phyloP scores from a whole-genome alignment of 2,329 filamentous ascomycete species.

The Ophiostoma ulmi region DNA sequence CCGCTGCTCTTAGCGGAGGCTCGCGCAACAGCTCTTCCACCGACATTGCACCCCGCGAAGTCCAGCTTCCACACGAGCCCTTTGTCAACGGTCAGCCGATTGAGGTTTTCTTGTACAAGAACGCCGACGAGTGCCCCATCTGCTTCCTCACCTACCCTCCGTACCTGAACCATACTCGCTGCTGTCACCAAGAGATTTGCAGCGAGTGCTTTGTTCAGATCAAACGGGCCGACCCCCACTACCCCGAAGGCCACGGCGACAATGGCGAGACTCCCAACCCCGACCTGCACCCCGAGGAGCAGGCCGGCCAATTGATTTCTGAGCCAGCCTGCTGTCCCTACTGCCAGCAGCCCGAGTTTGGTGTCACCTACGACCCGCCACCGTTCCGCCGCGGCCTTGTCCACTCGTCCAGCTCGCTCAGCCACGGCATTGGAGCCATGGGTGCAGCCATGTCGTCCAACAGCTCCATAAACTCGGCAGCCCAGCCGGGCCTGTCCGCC shows the following conservation, averaged over 20 bases:
- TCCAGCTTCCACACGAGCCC: constrained; percentile 73
- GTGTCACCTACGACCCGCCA: constrained; percentile 88
- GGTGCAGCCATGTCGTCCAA: constrained; percentile 79
- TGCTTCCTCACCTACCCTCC: constrained; percentile 95
- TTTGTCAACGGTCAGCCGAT: constrained; percentile 92
- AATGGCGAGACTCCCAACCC: constrained; percentile 32
- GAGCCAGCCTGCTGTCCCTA: constrained; percentile 92
- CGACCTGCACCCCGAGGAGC: constrained; percentile 43
- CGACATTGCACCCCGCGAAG: constrained; percentile 70
- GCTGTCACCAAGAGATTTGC: constrained; percentile 93
- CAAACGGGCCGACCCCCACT: constrained; percentile 85
- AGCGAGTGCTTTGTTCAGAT: constrained; percentile 99
- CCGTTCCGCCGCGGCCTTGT: constrained; percentile 79
- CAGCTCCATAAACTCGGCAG: constrained; percentile 59
- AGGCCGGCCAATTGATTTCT: constrained; percentile 68
- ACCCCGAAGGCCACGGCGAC: constrained; percentile 69
- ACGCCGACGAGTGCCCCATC: constrained; percentile 85
- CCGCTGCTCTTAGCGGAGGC: constrained; percentile 68
- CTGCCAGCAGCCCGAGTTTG: constrained; percentile 90
- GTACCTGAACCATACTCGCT: constrained; percentile 88
- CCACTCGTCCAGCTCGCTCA: constrained; percentile 47
- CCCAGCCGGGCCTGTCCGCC: constrained; percentile 40
- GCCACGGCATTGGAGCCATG: constrained; percentile 44
- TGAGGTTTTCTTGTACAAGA: constrained; percentile 90
- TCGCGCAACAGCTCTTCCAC: constrained; percentile 54